Evolutionary conservation across 495 filamentous ascomycete species (phyloP).

Genomic region (Hypoxylon rickii): DNA sequence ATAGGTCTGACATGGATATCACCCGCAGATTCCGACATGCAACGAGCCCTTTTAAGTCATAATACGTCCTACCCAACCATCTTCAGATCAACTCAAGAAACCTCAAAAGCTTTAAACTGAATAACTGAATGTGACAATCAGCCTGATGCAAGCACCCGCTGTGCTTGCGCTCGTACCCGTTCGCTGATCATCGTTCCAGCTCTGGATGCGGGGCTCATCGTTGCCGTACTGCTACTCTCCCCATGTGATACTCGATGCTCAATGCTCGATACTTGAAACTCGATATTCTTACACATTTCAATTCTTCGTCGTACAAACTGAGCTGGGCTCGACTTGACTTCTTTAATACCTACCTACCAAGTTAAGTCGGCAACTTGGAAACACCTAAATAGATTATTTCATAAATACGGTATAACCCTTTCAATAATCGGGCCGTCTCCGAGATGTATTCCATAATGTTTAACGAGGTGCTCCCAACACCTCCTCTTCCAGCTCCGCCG

Average conservation of each 20-base stretch:
- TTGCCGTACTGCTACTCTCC: constrained; percentile 5
- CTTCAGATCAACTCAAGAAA: neutral
- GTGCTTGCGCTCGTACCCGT: no score
- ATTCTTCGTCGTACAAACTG: neutral
- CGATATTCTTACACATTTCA: no score
- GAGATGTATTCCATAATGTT: constrained; percentile 35
- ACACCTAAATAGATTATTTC: neutral
- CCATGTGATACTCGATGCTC: no score
- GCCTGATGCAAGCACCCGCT: no score
- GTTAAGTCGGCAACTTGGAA: neutral
- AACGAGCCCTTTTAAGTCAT: constrained; percentile 9
- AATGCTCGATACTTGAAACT: no score
- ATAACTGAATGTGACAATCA: no score
- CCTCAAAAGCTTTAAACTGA: no score
- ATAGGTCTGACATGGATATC: constrained; percentile 30
- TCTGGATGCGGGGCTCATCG: constrained; percentile 23
- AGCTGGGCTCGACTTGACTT: constrained; percentile 21
- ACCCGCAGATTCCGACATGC: constrained; percentile 24
- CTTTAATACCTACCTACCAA: constrained; percentile 5
- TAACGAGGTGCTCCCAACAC: constrained; percentile 22
- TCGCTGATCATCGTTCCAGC: constrained; percentile 10
- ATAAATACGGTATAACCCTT: neutral
- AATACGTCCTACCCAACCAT: constrained; percentile 24
- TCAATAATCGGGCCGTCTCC: neutral
- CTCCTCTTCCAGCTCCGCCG: constrained; percentile 20